Evolutionary conservation across 1,139 yeast genomes (phyloP).

Genomic region (Taphrina betulina): DNA sequence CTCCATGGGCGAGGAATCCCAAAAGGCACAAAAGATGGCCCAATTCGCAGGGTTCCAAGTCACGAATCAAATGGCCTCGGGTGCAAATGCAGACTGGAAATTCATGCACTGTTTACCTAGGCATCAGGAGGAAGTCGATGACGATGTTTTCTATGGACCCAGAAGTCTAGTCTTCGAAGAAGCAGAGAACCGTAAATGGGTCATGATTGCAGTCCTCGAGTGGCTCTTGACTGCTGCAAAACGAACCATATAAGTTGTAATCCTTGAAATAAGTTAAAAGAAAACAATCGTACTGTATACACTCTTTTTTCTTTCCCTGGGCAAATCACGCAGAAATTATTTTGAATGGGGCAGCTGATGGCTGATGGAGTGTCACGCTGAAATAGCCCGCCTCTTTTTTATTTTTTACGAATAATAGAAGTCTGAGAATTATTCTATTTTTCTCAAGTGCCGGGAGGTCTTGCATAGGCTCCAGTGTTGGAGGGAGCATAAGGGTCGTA

Average conservation of each 20-base stretch:
- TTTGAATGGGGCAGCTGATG: no score
- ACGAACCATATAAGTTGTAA: no score
- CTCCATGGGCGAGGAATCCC: slow-evolving; percentile 95
- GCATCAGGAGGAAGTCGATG: slow-evolving; percentile 88
- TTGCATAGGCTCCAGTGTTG: neutral
- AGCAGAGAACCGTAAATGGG: slow-evolving; percentile 93
- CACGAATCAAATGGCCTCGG: slow-evolving; percentile 59
- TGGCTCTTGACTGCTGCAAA: neutral
- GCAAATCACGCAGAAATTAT: no score
- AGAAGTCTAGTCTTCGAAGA: slow-evolving; percentile 87
- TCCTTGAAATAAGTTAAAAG: no score
- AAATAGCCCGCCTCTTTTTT: no score
- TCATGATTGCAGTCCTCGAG: slow-evolving; percentile 92
- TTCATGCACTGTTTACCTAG: slow-evolving; percentile 98
- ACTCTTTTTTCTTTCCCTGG: no score
- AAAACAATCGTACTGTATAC: no score
- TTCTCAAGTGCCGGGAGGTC: slow-evolving; percentile 9
- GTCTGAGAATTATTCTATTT: no score
- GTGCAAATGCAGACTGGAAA: slow-evolving; percentile 69
- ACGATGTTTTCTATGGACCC: slow-evolving; percentile 83
- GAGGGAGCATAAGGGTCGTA: slow-evolving; percentile 15
- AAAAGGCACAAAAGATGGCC: slow-evolving; percentile 65
- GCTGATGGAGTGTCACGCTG: no score
- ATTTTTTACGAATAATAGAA: no score
- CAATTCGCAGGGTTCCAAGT: slow-evolving; percentile 88